Conservation (phyloP, 2,329 filamentous ascomycete genomes). For the Beauveria caledonica region DNA sequence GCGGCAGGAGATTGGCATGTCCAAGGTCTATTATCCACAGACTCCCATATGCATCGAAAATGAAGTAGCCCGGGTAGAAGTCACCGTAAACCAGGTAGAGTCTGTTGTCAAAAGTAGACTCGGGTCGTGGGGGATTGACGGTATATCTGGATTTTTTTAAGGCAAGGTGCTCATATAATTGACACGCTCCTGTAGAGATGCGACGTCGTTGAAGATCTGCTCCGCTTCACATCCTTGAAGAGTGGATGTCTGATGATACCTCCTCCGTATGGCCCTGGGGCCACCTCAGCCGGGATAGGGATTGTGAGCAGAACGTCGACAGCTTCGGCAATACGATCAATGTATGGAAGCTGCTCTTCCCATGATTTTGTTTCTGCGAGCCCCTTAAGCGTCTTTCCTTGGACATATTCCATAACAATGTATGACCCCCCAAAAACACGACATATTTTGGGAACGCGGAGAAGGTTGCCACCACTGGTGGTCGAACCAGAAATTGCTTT, state of each 20-base stretch:
- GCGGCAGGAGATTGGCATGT: not conserved
- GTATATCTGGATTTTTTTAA: not conserved
- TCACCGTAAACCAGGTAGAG: not conserved
- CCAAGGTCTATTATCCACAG: not conserved
- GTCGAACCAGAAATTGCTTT: not conserved
- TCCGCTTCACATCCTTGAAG: not conserved
- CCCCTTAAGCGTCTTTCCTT: not conserved
- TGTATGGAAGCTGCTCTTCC: not conserved
- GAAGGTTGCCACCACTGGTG: not conserved
- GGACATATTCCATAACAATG: not conserved
- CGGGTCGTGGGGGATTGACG: not conserved
- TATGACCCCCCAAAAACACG: not conserved
- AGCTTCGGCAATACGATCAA: not conserved
- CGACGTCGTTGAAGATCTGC: not conserved
- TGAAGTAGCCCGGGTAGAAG: not conserved
- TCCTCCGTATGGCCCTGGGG: not conserved
- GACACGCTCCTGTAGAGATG: not conserved
- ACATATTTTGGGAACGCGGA: not conserved
- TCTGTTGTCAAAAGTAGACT: not conserved
- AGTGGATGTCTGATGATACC: not conserved
- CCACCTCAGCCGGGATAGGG: not conserved
- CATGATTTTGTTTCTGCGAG: not conserved
- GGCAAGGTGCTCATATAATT: not conserved
- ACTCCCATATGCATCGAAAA: not conserved
- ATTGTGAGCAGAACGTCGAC: not conserved